Base-by-base conservation (phyloP, 208 protist genomes). In the Acanthamoeba royreba region DNA sequence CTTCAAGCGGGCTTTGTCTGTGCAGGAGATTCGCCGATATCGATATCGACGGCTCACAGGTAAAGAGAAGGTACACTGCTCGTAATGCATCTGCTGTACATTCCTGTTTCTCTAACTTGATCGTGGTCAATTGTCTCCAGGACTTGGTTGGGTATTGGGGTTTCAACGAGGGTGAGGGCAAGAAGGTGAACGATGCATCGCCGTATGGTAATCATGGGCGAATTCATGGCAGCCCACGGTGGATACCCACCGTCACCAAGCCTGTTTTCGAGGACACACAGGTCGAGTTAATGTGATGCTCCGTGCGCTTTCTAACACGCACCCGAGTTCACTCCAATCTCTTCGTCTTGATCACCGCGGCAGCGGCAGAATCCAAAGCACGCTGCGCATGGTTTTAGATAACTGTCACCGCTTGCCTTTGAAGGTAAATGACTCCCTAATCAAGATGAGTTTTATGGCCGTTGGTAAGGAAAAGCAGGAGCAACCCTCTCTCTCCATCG, bases 81-180 rank as follows among this genome's bases (percentile, higher is more conserved):
- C 13, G 58, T 33, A 28, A 28, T 69, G 4, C 5, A 38, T 13
- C 13, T 69, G 58, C 25, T 69, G 19, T 69, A 38, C 11, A 38
- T 7, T 58, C 19, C 25, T 58, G 52, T 25, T 13, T 58, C 19
- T 58, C 0, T 13, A 13, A 25, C 2, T 13, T 58, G 0, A 25
- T n/a, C 52, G 52, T 58, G 52, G 15, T 0, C 4, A 22, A 45
- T 77, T 66, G 22, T 31, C 5, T 45, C 15, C 53, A 63, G 58
- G 85, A 31, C 33, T 72, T 92, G 85, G 85, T 42, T 4, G 85
- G 31, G 52, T 92, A 92, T 92, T 92, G 85, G 85, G 85, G 85
- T 0, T 77, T 92, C 25, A 92, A 92, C 28, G 85, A 92, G 43
- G 85, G 85, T 15, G 4, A 33, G 25, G 85, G 85, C 0, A 13